phyloP scores from a whole-genome alignment of 106 monocot genomes.

The Dioscorea alata region DNA sequence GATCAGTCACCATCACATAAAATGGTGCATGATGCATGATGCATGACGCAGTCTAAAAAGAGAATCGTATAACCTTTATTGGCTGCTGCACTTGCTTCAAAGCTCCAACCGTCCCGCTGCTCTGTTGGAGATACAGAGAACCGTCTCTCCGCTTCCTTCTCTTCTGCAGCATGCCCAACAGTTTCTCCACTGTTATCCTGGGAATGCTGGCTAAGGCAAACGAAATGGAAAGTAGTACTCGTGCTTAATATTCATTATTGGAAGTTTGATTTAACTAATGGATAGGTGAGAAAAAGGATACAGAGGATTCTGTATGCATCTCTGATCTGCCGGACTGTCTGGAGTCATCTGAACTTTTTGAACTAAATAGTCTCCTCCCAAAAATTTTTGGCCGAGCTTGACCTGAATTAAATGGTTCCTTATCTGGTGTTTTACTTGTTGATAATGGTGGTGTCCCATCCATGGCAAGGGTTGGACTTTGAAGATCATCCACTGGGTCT shows the following conservation, averaged over 20 bases:
- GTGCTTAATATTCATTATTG: background rate
- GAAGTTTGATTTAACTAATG: background rate
- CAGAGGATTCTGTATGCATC: slow-evolving; percentile 31
- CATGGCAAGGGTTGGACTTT: slow-evolving; percentile 65
- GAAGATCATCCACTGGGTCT: slow-evolving; percentile 24
- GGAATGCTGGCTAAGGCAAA: slow-evolving; percentile 21
- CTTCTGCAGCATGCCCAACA: slow-evolving; percentile 4
- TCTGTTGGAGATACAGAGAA: slow-evolving; percentile 27
- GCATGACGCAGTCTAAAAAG: too few species aligned
- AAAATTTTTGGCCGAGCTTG: background rate
- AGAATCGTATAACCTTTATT: slow-evolving; percentile 19
- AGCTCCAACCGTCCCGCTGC: slow-evolving; percentile 14
- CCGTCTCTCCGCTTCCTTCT: slow-evolving; percentile 13
- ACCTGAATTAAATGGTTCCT: slow-evolving; percentile 17
- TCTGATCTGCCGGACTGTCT: slow-evolving; percentile 24
- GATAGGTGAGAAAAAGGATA: slow-evolving; percentile 41
- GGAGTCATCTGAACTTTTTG: slow-evolving; percentile 20
- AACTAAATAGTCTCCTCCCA: background rate
- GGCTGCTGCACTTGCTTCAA: slow-evolving; percentile 12
- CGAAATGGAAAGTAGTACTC: background rate
- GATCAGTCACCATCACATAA: too few species aligned
- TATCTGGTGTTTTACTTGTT: slow-evolving; percentile 11
- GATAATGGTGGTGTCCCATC: slow-evolving; percentile 26
- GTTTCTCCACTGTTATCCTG: slow-evolving; percentile 36
- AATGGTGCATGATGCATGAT: too few species aligned